These are phyloP conservation scores for Allium sativum DNA, from an alignment of 106 monocot genomes.

Conservation along the genomic window DNA sequence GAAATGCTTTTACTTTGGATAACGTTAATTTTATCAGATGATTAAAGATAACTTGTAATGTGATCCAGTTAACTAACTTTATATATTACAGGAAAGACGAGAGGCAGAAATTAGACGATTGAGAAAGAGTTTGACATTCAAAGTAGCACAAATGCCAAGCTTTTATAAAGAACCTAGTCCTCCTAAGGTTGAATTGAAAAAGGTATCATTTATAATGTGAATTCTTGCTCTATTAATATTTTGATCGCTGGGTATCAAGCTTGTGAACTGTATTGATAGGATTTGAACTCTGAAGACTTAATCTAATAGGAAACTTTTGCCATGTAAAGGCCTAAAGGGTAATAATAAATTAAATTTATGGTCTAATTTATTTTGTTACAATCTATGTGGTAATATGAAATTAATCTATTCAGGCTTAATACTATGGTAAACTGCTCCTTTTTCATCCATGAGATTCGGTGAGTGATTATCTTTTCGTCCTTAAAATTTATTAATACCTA, in stretches of 20 bases:
- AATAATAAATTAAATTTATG: neutral
- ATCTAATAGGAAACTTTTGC: neutral
- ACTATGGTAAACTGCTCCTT: no score
- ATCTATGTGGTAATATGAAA: neutral
- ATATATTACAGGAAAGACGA: conserved; percentile 59
- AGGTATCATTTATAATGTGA: conserved; percentile 27
- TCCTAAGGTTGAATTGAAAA: conserved; percentile 79
- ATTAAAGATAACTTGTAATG: no score
- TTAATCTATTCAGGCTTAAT: no score
- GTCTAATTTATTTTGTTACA: neutral
- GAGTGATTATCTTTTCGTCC: no score
- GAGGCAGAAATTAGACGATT: conserved; percentile 86
- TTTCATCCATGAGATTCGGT: no score
- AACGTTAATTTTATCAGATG: no score
- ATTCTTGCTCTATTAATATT: neutral
- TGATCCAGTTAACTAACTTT: neutral
- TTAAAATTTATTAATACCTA: no score
- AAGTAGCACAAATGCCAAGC: conserved; percentile 89
- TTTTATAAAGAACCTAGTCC: conserved; percentile 88
- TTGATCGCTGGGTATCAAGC: neutral
- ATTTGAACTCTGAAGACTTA: neutral
- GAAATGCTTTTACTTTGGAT: neutral
- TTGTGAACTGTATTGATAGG: neutral
- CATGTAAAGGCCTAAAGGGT: neutral
- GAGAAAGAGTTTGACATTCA: conserved; percentile 83